phyloP scores from a whole-genome alignment of 2,329 filamentous ascomycete genomes.

The Truncatella angustata region DNA sequence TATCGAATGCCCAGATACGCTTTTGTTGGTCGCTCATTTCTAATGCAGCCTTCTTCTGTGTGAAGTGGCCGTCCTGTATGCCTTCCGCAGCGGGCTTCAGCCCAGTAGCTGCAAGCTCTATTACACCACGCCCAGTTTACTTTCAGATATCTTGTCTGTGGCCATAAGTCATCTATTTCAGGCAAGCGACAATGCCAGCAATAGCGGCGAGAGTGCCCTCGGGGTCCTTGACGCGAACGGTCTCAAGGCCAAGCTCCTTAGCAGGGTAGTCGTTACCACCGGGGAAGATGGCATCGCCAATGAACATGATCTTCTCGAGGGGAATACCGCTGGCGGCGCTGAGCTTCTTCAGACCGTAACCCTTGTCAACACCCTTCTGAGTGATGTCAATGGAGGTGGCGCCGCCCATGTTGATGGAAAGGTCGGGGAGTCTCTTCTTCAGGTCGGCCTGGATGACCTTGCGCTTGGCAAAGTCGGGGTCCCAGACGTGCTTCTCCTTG shows the following conservation, averaged over 20 bases:
- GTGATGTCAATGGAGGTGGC: slow-evolving; percentile 39
- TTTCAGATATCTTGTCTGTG: background rate
- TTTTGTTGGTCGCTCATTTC: background rate
- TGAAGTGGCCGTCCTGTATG: background rate
- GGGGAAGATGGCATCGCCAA: slow-evolving; percentile 39
- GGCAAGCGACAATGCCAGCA: slow-evolving; percentile 18
- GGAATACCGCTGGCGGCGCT: slow-evolving; percentile 28
- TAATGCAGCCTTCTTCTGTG: background rate
- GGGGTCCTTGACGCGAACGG: slow-evolving; percentile 19
- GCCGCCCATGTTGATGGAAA: slow-evolving; percentile 40
- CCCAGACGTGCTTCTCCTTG: slow-evolving; percentile 33
- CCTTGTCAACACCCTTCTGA: slow-evolving; percentile 37
- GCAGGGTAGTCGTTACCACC: slow-evolving; percentile 38
- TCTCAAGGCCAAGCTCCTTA: slow-evolving; percentile 27
- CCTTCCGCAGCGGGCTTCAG: background rate
- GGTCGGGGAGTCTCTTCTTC: slow-evolving; percentile 29
- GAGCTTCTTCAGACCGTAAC: slow-evolving; percentile 26
- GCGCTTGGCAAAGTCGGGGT: slow-evolving; percentile 37
- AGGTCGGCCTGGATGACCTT: slow-evolving; percentile 36
- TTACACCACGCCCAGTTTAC: background rate
- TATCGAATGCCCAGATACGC: background rate
- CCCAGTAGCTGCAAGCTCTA: background rate
- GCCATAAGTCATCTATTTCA: slow-evolving; percentile 1
- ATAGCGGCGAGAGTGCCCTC: slow-evolving; percentile 20
- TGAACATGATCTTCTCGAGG: slow-evolving; percentile 36